Base-by-base conservation (phyloP, 495 filamentous ascomycete species). In the Podospora didyma region DNA sequence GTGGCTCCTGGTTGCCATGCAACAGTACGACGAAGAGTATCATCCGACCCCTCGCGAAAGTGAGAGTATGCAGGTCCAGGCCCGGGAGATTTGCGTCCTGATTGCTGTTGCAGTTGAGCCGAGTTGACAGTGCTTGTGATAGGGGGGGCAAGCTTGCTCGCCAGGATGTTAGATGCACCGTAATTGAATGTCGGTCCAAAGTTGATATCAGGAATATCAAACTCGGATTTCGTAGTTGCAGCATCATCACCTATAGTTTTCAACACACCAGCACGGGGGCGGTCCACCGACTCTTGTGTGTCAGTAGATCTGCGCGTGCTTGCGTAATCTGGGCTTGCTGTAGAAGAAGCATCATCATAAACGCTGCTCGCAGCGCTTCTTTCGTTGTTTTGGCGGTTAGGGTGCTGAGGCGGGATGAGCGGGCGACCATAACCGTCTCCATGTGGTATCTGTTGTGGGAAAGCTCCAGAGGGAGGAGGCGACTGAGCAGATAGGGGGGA, bases 181-280 rank as follows among this genome's bases (percentile, higher is more conserved):
- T 88, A 88, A 63, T 88, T 86, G 53, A 86, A 75, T 0, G 93
- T 97, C 17, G 84, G 90, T 0, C 93, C 93, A 68, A 97, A 97
- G 65, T 97, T 88, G 56, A 97, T 81, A 9, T 74, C 71, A 2
- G 91, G 90, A 54, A 95, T 88, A 46, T 85, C 80, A 20, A 73
- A 72, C 19, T 64, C 63, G 17, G 49, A 54, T 45, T 34, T 62
- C 19, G 69, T 59, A 4, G 81, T 74, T n/a, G 69, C 66, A 11
- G 47, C 19, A 10, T 58, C 62, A 49, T 79, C 79, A 9, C 93
- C 93, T 3, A 92, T 87, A 5, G 87, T 90, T 66, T 89, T 90
- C 71, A 91, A 79, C 3, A 92, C 85, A 52, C 93, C 93, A 62
- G 89, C 86, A 54, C 93, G 82, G 16, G 90, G 90, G 39, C 78